Conservation (phyloP, 345 rosid genomes). For the Hevea brasiliensis region DNA sequence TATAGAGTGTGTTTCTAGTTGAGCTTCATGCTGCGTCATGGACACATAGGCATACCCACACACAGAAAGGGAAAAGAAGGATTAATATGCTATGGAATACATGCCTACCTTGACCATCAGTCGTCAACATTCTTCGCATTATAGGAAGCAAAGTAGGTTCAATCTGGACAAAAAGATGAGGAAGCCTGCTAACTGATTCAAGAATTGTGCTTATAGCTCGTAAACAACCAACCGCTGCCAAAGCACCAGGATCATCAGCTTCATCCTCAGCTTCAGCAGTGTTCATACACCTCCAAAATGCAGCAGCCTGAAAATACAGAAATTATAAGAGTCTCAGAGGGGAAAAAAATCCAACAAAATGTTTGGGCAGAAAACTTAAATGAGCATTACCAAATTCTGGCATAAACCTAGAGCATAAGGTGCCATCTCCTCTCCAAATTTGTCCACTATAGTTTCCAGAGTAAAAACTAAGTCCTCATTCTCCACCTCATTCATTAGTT, state of each 20-base stretch:
- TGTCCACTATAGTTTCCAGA: constrained; percentile 87
- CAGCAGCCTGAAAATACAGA: constrained; percentile 63
- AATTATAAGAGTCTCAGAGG: background rate
- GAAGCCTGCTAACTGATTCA: constrained; percentile 90
- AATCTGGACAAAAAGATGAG: constrained; percentile 79
- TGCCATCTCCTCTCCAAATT: constrained; percentile 97
- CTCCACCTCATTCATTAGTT: constrained; percentile 97
- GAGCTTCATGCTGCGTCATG: too few species aligned
- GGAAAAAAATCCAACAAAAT: constrained; percentile 3
- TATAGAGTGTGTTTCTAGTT: too few species aligned
- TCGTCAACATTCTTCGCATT: constrained; percentile 92
- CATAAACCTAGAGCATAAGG: constrained; percentile 92
- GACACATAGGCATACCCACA: background rate
- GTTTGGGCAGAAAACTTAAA: background rate
- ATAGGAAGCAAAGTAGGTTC: constrained; percentile 90
- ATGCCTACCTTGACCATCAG: constrained; percentile 87
- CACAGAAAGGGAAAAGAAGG: background rate
- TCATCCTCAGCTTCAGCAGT: constrained; percentile 85
- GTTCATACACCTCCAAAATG: constrained; percentile 95
- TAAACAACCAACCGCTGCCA: constrained; percentile 95
- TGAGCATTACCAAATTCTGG: constrained; percentile 73
- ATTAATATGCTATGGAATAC: background rate
- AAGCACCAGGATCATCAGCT: constrained; percentile 84
- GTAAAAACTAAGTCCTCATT: constrained; percentile 95
- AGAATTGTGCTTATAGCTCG: constrained; percentile 97